These are phyloP conservation scores for Annona squamosa DNA, from an alignment of 164 flowering plant genomes.

Conservation along the genomic window DNA sequence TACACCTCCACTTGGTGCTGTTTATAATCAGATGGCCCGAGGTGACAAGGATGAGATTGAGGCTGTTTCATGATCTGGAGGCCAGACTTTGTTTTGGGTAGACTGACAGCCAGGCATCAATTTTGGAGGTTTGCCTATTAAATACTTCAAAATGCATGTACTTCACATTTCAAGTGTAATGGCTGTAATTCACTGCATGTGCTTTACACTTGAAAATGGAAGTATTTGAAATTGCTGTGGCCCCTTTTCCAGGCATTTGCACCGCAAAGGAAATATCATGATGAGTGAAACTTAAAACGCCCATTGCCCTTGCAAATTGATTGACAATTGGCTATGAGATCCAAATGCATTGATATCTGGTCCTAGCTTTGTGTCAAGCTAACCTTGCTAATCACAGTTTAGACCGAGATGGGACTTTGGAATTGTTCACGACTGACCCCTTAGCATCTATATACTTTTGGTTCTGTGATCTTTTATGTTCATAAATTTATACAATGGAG, in stretches of 20 bases:
- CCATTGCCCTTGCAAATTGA: background rate
- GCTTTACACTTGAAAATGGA: background rate
- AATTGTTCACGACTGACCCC: background rate
- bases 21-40: constrained; percentile 1
- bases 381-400: background rate
- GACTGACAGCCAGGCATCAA: background rate
- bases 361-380: background rate
- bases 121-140: background rate
- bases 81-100: background rate
- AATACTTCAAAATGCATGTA: background rate
- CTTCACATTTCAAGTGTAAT: background rate
- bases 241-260: background rate
- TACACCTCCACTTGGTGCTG: constrained; percentile 33
- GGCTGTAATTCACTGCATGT: background rate
- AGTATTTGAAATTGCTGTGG: background rate
- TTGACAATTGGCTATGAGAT: background rate
- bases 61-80: background rate
- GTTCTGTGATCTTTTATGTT: too few relatives aligned
- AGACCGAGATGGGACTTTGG: background rate
- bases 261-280: background rate
- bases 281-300: background rate
- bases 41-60: background rate
- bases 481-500: too few relatives aligned
- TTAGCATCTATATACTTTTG: background rate
- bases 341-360: background rate